phyloP scores from a whole-genome alignment of 352 stramenopile species.

The Aphanomyces astaci region DNA sequence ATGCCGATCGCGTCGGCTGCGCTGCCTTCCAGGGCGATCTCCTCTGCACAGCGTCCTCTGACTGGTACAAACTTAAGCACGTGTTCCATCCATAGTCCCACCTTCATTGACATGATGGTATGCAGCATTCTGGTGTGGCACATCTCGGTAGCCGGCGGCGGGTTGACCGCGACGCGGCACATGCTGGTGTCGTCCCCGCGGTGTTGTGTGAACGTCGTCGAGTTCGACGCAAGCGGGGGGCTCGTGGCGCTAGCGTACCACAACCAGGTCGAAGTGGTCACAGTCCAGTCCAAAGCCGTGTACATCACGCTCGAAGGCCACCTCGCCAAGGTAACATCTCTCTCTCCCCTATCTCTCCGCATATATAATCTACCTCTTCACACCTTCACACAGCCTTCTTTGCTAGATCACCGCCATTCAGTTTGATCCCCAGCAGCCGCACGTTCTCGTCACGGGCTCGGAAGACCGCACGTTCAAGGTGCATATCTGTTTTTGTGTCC shows the following conservation, averaged over 20 bases:
- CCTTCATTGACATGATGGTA: neutral
- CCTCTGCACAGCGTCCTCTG: conserved; percentile 53
- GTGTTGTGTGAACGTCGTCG: conserved; percentile 37
- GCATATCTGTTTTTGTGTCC: neutral
- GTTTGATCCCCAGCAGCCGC: conserved; percentile 61
- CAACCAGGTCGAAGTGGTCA: conserved; percentile 44
- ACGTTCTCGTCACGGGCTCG: conserved; percentile 61
- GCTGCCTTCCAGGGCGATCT: conserved; percentile 11
- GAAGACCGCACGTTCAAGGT: conserved; percentile 84
- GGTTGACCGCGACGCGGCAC: conserved; percentile 26
- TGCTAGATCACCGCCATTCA: conserved; percentile 58
- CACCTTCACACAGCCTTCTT: too few relatives aligned
- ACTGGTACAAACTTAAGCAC: too few relatives aligned
- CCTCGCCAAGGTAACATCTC: conserved; percentile 35
- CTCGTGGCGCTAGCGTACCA: conserved; percentile 48
- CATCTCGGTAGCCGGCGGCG: conserved; percentile 27
- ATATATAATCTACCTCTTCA: too few relatives aligned
- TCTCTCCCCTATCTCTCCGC: neutral
- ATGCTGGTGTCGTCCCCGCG: conserved; percentile 39
- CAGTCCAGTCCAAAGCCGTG: conserved; percentile 44
- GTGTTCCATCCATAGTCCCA: too few relatives aligned
- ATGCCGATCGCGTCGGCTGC: neutral
- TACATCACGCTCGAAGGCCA: conserved; percentile 66
- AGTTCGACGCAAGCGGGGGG: conserved; percentile 58
- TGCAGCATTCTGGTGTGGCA: conserved; percentile 59